Evolutionary conservation across 495 filamentous ascomycete genomes (phyloP).

Genomic region (Penicillium diatomitis): DNA sequence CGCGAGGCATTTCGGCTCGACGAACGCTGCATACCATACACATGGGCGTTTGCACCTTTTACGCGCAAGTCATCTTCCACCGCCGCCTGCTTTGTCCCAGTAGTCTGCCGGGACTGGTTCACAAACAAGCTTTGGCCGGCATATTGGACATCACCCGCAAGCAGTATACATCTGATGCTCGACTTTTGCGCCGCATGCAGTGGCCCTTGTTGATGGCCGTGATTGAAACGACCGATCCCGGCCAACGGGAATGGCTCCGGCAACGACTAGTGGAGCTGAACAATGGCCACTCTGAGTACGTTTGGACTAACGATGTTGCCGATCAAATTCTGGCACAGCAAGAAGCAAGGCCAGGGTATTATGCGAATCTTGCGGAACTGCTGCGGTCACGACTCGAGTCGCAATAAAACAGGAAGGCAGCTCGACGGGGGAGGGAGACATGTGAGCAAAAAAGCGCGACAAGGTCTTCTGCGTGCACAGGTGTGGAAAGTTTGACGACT

Average conservation of each 20-base stretch:
- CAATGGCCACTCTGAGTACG: conserved; percentile 24
- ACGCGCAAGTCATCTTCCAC: conserved; percentile 34
- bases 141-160: conserved; percentile 33
- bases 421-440: too few species aligned
- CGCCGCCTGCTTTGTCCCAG: conserved; percentile 27
- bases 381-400: conserved; percentile 16
- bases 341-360: conserved; percentile 16
- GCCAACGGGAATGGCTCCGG: conserved; percentile 32
- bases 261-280: conserved; percentile 27
- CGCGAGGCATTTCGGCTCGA: conserved; percentile 24
- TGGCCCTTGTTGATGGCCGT: conserved; percentile 40
- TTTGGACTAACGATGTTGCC: conserved; percentile 26
- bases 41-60: conserved; percentile 38
- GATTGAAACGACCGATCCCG: conserved; percentile 30
- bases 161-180: conserved; percentile 26
- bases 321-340: conserved; percentile 27
- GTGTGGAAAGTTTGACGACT: too few species aligned
- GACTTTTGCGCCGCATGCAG: conserved; percentile 30
- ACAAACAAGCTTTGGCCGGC: conserved; percentile 23
- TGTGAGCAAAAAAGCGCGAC: too few species aligned
- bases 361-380: conserved; percentile 27
- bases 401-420: conserved; percentile 1
- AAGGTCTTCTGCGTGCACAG: too few species aligned
- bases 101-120: conserved; percentile 16
- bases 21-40: conserved; percentile 39